These are phyloP conservation scores for Amaranthus cruentus DNA, from an alignment of 148 eudicot genomes.

Conservation along the genomic window DNA sequence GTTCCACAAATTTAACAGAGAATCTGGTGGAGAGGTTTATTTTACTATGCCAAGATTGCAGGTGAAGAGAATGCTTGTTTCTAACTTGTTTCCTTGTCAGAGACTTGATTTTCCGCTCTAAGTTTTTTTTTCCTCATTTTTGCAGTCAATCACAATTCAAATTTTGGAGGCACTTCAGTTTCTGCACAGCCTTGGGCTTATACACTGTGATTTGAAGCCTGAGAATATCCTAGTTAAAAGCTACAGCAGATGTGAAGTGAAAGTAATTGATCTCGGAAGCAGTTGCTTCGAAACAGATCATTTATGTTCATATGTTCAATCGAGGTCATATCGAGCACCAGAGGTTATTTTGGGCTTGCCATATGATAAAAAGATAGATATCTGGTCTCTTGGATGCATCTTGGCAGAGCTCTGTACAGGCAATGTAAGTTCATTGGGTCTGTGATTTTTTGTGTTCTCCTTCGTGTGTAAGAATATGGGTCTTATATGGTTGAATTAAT, in stretches of 20 bases:
- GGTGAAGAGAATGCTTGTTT: constrained; percentile 39
- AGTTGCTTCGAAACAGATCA: constrained; percentile 98
- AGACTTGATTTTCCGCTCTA: constrained; percentile 9
- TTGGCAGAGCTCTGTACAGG: constrained; percentile 98
- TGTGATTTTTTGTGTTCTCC: neutral
- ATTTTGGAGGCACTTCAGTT: constrained; percentile 90
- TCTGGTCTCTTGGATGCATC: constrained; percentile 99
- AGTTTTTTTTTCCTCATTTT: neutral
- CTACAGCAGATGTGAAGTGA: constrained; percentile 98
- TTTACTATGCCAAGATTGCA: constrained; percentile 99
- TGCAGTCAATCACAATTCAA: constrained; percentile 94
- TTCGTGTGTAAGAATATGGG: neutral
- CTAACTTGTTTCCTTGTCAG: neutral
- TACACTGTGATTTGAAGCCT: constrained; percentile 98
- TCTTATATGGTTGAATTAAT: neutral
- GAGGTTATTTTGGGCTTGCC: constrained; percentile 93
- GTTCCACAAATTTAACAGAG: constrained; percentile 96
- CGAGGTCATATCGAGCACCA: constrained; percentile 95
- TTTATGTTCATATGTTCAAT: constrained; percentile 95
- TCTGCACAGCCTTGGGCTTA: constrained; percentile 89
- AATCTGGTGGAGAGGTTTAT: constrained; percentile 99
- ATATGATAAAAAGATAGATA: constrained; percentile 87
- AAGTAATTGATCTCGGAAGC: constrained; percentile 97
- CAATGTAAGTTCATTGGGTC: constrained; percentile 54
- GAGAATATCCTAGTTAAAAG: constrained; percentile 98